Percentiles rank a stretch among this genome's conserved stretches.
These are phyloP conservation scores for Guyanaporus albipodus DNA, from an alignment of 768 basidiomycete genomes.

Conservation along the genomic window DNA sequence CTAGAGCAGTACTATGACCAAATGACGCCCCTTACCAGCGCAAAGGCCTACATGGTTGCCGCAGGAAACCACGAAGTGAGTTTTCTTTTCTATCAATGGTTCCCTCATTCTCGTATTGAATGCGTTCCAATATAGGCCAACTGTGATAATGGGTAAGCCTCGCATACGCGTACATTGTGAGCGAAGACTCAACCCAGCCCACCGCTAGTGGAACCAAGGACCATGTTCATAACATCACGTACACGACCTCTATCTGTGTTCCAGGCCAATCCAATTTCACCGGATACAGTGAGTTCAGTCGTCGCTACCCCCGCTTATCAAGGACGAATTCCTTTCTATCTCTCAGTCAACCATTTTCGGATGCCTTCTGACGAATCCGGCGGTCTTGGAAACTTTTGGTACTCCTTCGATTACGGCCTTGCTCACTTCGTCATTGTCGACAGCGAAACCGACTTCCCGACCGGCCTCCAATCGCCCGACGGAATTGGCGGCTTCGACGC, in stretches of 20 bases:
- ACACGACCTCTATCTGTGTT: slow-evolving; percentile 25
- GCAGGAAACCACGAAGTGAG: slow-evolving; percentile 26
- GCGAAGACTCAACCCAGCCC: neutral
- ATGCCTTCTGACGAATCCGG: slow-evolving; percentile 28
- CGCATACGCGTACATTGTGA: neutral
- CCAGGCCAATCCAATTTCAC: slow-evolving; percentile 27
- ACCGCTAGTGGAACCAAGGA: slow-evolving; percentile 22
- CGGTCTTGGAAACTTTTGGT: slow-evolving; percentile 29
- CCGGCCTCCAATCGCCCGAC: slow-evolving; percentile 24
- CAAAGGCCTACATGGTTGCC: slow-evolving; percentile 27
- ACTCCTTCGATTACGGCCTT: slow-evolving; percentile 30
- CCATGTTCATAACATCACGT: slow-evolving; percentile 21
- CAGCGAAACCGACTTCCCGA: slow-evolving; percentile 25
- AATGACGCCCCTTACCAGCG: slow-evolving; percentile 22
- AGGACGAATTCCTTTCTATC: neutral
- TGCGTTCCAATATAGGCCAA: slow-evolving; percentile 19
- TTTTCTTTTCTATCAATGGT: neutral
- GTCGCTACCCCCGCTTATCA: neutral
- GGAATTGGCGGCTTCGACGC: slow-evolving; percentile 17
- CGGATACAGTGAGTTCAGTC: slow-evolving; percentile 23
- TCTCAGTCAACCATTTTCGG: slow-evolving; percentile 24
- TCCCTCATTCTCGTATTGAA: neutral
- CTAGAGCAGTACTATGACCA: slow-evolving; percentile 29
- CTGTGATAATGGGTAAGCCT: slow-evolving; percentile 27
- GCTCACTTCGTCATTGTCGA: slow-evolving; percentile 26